These are phyloP conservation scores for Teunomyces atbi DNA, from an alignment of 805 yeast genomes.

Conservation along the genomic window DNA sequence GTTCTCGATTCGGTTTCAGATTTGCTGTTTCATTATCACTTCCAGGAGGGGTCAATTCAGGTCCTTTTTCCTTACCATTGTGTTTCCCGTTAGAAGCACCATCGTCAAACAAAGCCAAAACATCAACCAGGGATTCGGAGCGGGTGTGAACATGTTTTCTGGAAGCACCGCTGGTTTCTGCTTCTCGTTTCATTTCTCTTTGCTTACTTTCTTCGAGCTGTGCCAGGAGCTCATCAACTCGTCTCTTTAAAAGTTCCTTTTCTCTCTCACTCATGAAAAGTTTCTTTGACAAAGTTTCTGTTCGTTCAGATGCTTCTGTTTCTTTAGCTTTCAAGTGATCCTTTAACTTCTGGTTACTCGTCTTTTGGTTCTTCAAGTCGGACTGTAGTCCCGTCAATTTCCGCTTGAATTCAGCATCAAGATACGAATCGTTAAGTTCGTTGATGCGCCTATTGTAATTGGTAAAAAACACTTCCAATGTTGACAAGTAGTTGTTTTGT, in stretches of 20 bases:
- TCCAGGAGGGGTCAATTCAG: slow-evolving; percentile 2
- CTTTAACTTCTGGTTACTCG: slow-evolving; percentile 12
- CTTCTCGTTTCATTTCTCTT: not conserved
- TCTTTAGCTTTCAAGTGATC: slow-evolving; percentile 13
- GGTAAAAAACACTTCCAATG: slow-evolving; percentile 53
- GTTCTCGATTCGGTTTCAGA: not conserved
- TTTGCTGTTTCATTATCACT: not conserved
- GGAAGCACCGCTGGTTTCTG: not conserved
- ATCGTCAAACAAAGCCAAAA: not conserved
- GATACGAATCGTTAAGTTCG: slow-evolving; percentile 23
- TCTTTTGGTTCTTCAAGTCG: slow-evolving; percentile 17
- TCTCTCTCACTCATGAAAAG: slow-evolving; percentile 9
- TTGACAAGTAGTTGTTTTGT: slow-evolving; percentile 54
- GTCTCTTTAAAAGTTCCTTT: slow-evolving; percentile 8
- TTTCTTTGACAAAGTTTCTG: slow-evolving; percentile 5
- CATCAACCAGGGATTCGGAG: not conserved
- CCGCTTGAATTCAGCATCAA: slow-evolving; percentile 19
- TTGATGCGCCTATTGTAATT: slow-evolving; percentile 41
- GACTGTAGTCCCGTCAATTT: slow-evolving; percentile 11
- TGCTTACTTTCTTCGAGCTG: slow-evolving; percentile 1
- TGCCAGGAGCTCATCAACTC: slow-evolving; percentile 8
- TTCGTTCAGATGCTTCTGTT: slow-evolving; percentile 5
- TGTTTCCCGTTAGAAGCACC: not conserved
- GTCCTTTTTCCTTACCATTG: not conserved
- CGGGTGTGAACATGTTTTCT: not conserved